These are phyloP conservation scores for Mortierella sp. DNA, from an alignment of 371 early-diverging fungal species.

Conservation along the genomic window DNA sequence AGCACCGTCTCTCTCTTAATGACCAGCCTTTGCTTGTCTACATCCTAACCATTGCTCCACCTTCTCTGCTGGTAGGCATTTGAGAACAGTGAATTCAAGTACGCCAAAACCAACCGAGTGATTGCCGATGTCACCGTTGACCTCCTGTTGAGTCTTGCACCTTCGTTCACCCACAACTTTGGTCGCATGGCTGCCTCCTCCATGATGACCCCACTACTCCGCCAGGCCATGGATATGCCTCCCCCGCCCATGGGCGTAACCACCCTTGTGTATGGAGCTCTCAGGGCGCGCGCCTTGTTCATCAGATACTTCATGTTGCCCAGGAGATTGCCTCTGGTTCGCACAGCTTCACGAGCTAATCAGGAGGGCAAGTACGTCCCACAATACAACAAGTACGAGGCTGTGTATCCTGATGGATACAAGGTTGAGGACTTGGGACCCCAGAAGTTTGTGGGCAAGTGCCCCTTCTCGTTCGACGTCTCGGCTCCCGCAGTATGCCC, in stretches of 20 bases:
- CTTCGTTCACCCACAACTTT: slow-evolving; percentile 38
- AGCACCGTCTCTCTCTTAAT: background rate
- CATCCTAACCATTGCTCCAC: too few relatives aligned
- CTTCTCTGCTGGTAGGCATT: slow-evolving; percentile 24
- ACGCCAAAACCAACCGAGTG: slow-evolving; percentile 34
- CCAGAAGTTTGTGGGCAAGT: slow-evolving; percentile 46
- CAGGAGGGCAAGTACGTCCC: slow-evolving; percentile 50
- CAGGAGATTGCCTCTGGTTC: slow-evolving; percentile 25
- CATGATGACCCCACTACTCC: slow-evolving; percentile 40
- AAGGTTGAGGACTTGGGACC: slow-evolving; percentile 57
- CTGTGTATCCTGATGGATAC: slow-evolving; percentile 55
- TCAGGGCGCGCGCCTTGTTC: slow-evolving; percentile 44
- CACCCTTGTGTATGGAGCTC: slow-evolving; percentile 7
- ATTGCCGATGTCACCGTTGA: slow-evolving; percentile 51
- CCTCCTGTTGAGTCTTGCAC: slow-evolving; percentile 41
- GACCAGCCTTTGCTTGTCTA: too few relatives aligned
- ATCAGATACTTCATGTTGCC: slow-evolving; percentile 54
- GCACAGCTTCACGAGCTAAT: slow-evolving; percentile 49
- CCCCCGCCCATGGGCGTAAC: slow-evolving; percentile 32
- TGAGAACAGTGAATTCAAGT: slow-evolving; percentile 32
- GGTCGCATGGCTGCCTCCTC: slow-evolving; percentile 27
- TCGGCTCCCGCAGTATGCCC: too few relatives aligned
- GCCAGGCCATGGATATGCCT: slow-evolving; percentile 45
- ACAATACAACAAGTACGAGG: slow-evolving; percentile 32
- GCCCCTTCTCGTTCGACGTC: slow-evolving; percentile 25